phyloP scores from a whole-genome alignment of 2,329 filamentous ascomycete genomes.

The Cytospora paraplurivora region DNA sequence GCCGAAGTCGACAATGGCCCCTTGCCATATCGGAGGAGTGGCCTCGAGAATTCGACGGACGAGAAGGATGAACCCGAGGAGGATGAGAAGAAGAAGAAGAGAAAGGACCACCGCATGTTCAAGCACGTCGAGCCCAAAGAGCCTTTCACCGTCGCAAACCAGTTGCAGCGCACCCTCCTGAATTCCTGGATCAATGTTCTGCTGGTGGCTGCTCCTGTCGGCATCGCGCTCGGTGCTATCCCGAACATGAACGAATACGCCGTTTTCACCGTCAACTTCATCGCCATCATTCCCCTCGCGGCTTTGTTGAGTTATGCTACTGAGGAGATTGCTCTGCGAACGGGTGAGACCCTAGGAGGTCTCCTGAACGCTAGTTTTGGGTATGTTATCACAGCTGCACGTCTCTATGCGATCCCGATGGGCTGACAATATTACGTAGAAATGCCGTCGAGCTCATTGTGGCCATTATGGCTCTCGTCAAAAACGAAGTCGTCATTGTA shows the following conservation, averaged over 20 bases:
- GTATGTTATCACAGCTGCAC: constrained; percentile 44
- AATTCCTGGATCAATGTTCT: constrained; percentile 87
- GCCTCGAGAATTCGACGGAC: constrained; percentile 30
- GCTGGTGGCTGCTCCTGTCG: constrained; percentile 74
- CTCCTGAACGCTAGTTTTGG: constrained; percentile 90
- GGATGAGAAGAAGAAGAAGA: constrained; percentile 47
- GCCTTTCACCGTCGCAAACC: constrained; percentile 63
- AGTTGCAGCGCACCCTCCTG: constrained; percentile 74
- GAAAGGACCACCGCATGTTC: constrained; percentile 45
- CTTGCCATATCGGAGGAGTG: constrained; percentile 28
- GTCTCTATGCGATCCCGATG: constrained; percentile 13
- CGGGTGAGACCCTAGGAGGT: constrained; percentile 84
- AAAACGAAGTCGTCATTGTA: constrained; percentile 78
- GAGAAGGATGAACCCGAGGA: constrained; percentile 30
- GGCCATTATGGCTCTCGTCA: constrained; percentile 76
- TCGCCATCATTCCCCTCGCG: constrained; percentile 87
- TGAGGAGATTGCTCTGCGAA: constrained; percentile 81
- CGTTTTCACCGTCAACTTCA: constrained; percentile 87
- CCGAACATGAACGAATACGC: constrained; percentile 56
- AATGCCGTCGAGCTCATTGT: constrained; percentile 91
- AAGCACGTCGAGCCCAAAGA: constrained; percentile 52
- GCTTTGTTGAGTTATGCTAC: constrained; percentile 86
- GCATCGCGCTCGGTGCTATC: constrained; percentile 73
- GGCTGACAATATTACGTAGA: constrained; percentile 40
- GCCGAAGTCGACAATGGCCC: constrained; percentile 10